Evolutionary conservation across 768 basidiomycete species (phyloP), one percentile per base, ranked within the genome.

Genomic region (Mycena crocata): DNA sequence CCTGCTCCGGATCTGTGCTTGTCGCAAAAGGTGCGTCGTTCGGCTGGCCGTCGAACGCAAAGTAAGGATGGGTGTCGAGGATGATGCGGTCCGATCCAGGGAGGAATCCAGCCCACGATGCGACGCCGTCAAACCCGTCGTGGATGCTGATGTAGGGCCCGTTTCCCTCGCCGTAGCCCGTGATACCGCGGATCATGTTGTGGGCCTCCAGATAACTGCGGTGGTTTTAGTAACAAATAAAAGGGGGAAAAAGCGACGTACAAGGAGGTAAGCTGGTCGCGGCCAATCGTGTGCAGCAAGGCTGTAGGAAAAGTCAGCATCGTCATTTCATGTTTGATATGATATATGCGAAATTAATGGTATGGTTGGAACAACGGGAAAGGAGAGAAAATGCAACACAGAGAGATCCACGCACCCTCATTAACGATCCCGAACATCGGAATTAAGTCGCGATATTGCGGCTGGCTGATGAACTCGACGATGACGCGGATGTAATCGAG

Each of bases 401-500:
- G 26, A 23, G 19, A 21, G 5, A 34, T 46, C 28, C 3, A 39
- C 54, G 23, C 26, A 64, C 62, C 78, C 71, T 87, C 86, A 55
- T 87, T 87, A 30, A 86, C 56, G 63, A 86, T 83, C 45, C 84
- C 82, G 69, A 85, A 87, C 57, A 84, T 74, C 21, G 79, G 81
- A n/a, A 86, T 78, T 5, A 90, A 82, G 57, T 85, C 77, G 56
- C 76, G 73, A 78, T 88, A 90, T 70, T 89, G 82, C 13, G 85
- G 81, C 75, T 90, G 88, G 19, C 83, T 79, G 75, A 92, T 87
- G 79, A 93, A 92, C 76, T 89, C 89, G 68, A 83, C 80, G 69
- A 51, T 51, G 32, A 35, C n/a, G 32, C 50, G 50, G 32, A 51
- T 51, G 32, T 52, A 52, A 23, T 52, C 81, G 37, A 92, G 78